Conservation (phyloP, 192 early-diverging fungal genomes). For the Coemansia sp. region DNA sequence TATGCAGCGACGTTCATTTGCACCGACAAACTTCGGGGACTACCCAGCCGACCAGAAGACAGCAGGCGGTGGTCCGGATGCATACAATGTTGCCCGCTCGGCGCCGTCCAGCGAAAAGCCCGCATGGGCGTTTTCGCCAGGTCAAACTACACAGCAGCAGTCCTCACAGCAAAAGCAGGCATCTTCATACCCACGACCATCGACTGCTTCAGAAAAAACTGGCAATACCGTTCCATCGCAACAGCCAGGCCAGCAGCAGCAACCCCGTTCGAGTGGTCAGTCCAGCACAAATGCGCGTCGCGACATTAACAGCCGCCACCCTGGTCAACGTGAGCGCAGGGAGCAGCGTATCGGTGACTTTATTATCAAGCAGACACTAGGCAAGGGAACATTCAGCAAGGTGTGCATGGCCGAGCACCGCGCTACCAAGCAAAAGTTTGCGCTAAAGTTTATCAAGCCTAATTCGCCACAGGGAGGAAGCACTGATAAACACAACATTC, state of each 20-base stretch:
- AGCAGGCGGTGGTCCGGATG: conserved; percentile 16
- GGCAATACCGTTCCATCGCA: not conserved
- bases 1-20: conserved; percentile 46
- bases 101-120: conserved; percentile 19
- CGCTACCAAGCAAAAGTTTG: conserved; percentile 54
- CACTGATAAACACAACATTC: conserved; percentile 66
- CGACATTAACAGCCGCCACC: conserved; percentile 35
- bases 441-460: conserved; percentile 66
- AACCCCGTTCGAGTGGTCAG: conserved; percentile 5
- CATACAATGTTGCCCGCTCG: conserved; percentile 30
- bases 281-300: conserved; percentile 6
- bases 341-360: conserved; percentile 48
- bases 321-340: conserved; percentile 33
- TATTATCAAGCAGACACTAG: conserved; percentile 46
- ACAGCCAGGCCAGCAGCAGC: not conserved
- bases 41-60: conserved; percentile 24
- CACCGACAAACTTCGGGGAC: conserved; percentile 29
- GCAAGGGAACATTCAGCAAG: conserved; percentile 54
- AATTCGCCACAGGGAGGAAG: conserved; percentile 52
- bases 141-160: conserved; percentile 12
- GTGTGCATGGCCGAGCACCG: conserved; percentile 51
- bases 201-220: conserved; percentile 1
- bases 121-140: conserved; percentile 19
- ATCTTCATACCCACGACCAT: not conserved
- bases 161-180: conserved; percentile 16